Evolutionary conservation across 441 rosid species (phyloP), one percentile per base, ranked within the genome.

Genomic region (Populus hybrid): DNA sequence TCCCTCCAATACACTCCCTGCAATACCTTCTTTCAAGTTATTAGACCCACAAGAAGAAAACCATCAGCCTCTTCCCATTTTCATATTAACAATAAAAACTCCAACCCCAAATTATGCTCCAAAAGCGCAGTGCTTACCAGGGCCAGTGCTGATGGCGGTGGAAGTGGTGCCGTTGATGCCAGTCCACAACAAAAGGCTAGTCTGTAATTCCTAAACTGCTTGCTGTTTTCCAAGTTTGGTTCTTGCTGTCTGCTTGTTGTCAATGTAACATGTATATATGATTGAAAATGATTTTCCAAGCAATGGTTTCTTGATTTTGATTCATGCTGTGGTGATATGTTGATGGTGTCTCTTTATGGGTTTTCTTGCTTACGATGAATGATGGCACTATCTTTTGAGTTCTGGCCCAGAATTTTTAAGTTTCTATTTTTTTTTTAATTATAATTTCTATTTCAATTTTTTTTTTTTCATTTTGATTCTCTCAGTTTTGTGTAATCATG

Each of bases 181-280:
- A 46, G 81, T 21, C 75, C 85, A 0, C 84, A 63, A 18, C 73
- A 71, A 71, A 76, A 78, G 30, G 80, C 86, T 10, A 81, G 87
- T 10, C 85, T 83, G 94, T 93, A 88, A 88, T 91, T 85, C 66
- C 24, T 76, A 42, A 70, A 66, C 12, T 50, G 54, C 78, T 1
- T 57, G 74, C 72, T 65, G 1, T 65, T 77, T 72, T 61, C 24
- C 4, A 5, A 18, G 4, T 57, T 64, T 72, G 42, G 20, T 42
- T 66, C 30, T 24, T 38, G 5, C 5, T 54, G 46, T 50, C 3
- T 28, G 20, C 23, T 5, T 59, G 14, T 73, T 20, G 68, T 24
- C 42, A 5, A n/a, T 72, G 36, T 32, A 11, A 69, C 28, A 24
- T 26, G 70, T 6, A 20, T 73, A 11, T 24, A 38, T 74, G 74